Base-by-base conservation (phyloP, 192 early-diverging fungal species). In the Linnemannia hyalina region DNA sequence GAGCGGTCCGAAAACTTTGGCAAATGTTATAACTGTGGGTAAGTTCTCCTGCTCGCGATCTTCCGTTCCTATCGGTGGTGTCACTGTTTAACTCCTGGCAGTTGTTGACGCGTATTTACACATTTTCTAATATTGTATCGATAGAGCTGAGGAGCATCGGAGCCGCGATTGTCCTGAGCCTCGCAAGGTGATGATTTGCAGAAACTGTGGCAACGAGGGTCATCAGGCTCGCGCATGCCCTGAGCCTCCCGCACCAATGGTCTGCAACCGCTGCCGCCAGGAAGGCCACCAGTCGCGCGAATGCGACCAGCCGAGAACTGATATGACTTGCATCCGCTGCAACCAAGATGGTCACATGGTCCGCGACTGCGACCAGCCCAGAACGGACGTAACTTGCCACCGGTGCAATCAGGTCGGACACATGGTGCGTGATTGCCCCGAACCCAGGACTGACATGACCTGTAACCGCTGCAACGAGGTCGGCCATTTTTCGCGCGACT, bases 181-280 rank as follows among this genome's bases (percentile, higher is more conserved):
- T 29, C 47, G 74, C 71, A 84, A 70, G 78, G 76, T 83, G 68
- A 49, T 75, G 18, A 73, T 81, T 10, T 93, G 93, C 90, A 89
- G 91, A 85, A 91, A 90, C 85, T 93, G 93, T 80, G 70, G 80
- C 18, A 32, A 82, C 49, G 73, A 83, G 6, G 92, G 85, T 55
- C 92, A 93, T 77, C 83, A 89, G 75, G 75, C 70, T 70, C 80
- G 87, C 23, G 80, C 91, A 38, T 93, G 92, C 87, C 74, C 90
- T 20, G 73, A 90, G 65, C 81, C 71, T 13, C 75, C 55, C 11
- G 73, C 82, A n/a, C 73, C 73, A 2, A 46, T 63, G 10, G 26
- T 72, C 4, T 84, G 82, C 74, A 80, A 75, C 32, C 63, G 77
- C 2, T 84, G 88, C 26, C 29, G 32, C 18, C 70, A 35, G 23